Evolutionary conservation across 2,329 filamentous ascomycete species (phyloP), one percentile per base, ranked within the genome.

Genomic region (Scedosporium dehoogii): DNA sequence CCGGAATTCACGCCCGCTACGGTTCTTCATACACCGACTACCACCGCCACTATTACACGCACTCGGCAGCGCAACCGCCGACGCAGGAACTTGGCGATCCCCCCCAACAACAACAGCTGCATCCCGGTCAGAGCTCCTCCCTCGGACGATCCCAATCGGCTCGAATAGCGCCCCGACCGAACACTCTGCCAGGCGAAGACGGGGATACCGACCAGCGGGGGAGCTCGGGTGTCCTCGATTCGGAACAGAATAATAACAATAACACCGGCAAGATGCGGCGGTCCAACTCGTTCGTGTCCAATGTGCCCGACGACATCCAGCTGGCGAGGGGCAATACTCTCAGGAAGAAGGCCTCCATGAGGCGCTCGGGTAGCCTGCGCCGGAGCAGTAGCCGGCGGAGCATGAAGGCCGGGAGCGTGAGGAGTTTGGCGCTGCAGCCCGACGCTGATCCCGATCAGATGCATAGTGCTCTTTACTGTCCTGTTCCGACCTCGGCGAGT

Each of bases 391-490:
- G 92, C 74, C 86, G 89, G 61, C 85, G 87, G 68, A 96, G 91
- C 73, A 84, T 90, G 75, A 88, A 87, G 70, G 91, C 92, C 29
- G 92, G 92, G 62, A 96, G 92, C 72, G 91, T 97, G 60, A 85
- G 86, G 68, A 96, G 92, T 69, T 79, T 96, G 63, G 85, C 83
- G 27, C 76, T 92, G 63, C 89, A 90, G 64, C 86, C 89, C 64
- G 83, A 80, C 4, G 80, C 80, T 33, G 87, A 91, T 64, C 81
- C 84, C 64, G 84, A 88, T 64, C 86, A 91, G 71, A 79, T 82
- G 67, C 89, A 92, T 72, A 97, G 90, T 74, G 91, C 89, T 53
- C 97, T 97, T 72, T 88, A 87, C 73, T 92, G 91, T 58, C 94
- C 94, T 1, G 88, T 99, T 41, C 94, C 92, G 3, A 97, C 91